Conservation (phyloP, 2,329 filamentous ascomycete species). For the Sclerotinia spermophila region DNA sequence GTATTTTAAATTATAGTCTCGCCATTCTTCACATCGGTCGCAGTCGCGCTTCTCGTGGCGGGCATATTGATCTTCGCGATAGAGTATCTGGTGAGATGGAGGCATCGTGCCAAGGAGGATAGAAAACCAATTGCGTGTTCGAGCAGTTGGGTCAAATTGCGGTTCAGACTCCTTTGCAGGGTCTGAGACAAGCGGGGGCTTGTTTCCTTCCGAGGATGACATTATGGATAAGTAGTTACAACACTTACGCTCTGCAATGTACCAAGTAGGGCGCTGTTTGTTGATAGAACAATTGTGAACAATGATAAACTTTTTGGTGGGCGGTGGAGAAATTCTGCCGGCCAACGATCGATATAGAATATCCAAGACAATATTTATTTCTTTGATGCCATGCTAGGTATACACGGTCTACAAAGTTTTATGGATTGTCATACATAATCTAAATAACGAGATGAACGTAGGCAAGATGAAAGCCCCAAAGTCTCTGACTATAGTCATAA, state of each 20-base stretch:
- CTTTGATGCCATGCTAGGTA: not conserved
- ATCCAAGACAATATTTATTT: not conserved
- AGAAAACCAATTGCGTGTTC: constrained; percentile 18
- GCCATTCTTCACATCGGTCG: constrained; percentile 73
- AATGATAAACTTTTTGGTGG: not conserved
- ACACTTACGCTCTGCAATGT: not conserved
- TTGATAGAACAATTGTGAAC: not conserved
- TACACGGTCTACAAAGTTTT: not conserved
- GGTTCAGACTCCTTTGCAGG: not conserved
- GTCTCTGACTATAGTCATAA: constrained; percentile 64
- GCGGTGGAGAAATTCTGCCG: constrained; percentile 16
- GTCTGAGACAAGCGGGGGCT: not conserved
- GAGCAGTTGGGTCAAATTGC: constrained; percentile 13
- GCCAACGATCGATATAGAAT: not conserved
- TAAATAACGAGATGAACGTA: not conserved
- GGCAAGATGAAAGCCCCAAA: constrained; percentile 49
- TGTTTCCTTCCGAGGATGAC: constrained; percentile 16
- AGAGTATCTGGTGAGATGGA: constrained; percentile 14
- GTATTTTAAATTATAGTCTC: constrained; percentile 79
- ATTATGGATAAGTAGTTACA: not conserved
- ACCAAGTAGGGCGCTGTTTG: not conserved
- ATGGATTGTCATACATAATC: not conserved
- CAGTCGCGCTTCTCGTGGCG: constrained; percentile 76
- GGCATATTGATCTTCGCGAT: constrained; percentile 67
- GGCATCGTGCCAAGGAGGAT: constrained; percentile 18